A percentile compares a stretch with the other conserved stretches of the same genome.
Conservation (phyloP, 2,329 filamentous ascomycete genomes). For the Hypoxylon sp. region DNA sequence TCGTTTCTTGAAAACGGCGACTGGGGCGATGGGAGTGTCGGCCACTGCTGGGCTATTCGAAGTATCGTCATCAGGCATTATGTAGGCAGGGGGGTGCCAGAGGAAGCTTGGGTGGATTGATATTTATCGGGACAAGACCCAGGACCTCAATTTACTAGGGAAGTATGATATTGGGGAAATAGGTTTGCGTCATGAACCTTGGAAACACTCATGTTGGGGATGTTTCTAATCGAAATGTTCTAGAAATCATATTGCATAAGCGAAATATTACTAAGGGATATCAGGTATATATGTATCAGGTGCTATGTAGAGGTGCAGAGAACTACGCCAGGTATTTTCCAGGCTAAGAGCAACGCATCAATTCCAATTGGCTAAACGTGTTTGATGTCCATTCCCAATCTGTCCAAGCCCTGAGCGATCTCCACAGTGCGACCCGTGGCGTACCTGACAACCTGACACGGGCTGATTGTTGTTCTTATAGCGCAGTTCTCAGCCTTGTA, state of each 20-base stretch:
- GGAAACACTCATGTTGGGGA: background rate
- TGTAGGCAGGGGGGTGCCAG: background rate
- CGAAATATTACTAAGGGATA: slow-evolving; percentile 22
- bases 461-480: slow-evolving; percentile 10
- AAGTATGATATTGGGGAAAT: slow-evolving; percentile 6
- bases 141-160: background rate
- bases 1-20: slow-evolving; percentile 89
- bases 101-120: background rate
- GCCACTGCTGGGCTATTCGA: slow-evolving; percentile 32
- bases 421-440: slow-evolving; percentile 31
- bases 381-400: slow-evolving; percentile 13
- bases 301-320: slow-evolving; percentile 3
- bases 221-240: slow-evolving; percentile 38
- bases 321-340: background rate
- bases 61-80: slow-evolving; percentile 43
- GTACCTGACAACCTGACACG: background rate
- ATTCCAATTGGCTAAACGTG: background rate
- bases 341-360: background rate
- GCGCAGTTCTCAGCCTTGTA: slow-evolving; percentile 31
- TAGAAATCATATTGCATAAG: slow-evolving; percentile 34
- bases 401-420: slow-evolving; percentile 3
- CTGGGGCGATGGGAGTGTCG: slow-evolving; percentile 60
- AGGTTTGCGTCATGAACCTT: slow-evolving; percentile 26
- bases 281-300: too few species aligned
- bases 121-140: background rate